A percentile compares a stretch with the other conserved stretches of the same genome.
These are phyloP conservation scores for Didymella pinodella DNA, from an alignment of 2,329 filamentous ascomycete genomes.

Conservation along the genomic window DNA sequence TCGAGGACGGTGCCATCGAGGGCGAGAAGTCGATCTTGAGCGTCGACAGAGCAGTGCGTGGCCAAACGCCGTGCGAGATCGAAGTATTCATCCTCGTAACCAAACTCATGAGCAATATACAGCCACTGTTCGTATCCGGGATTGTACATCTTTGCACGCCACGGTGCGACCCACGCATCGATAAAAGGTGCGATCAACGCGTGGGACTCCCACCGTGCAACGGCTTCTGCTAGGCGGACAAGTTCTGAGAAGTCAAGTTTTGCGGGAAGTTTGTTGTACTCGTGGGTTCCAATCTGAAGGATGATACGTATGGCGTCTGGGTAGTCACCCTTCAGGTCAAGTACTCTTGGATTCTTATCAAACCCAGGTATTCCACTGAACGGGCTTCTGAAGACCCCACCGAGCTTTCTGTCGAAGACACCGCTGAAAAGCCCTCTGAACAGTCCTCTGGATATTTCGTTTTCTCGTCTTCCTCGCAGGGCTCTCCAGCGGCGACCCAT, in stretches of 20 bases:
- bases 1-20: not conserved
- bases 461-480: not conserved
- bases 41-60: constrained; percentile 2
- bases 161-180: constrained; percentile 23
- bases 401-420: not conserved
- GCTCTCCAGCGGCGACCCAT: constrained; percentile 18
- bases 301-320: constrained; percentile 41
- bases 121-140: constrained; percentile 37
- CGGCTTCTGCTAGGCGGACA: constrained; percentile 37
- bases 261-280: constrained; percentile 36
- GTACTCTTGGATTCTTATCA: constrained; percentile 10
- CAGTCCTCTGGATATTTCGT: not conserved
- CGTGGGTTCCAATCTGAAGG: constrained; percentile 44
- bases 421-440: not conserved
- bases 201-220: constrained; percentile 39
- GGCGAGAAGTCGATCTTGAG: constrained; percentile 3
- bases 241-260: constrained; percentile 34
- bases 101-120: constrained; percentile 38
- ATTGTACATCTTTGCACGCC: constrained; percentile 9
- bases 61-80: constrained; percentile 18
- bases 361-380: not conserved
- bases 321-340: constrained; percentile 44
- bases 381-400: not conserved
- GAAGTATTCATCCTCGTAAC: constrained; percentile 29
- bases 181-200: constrained; percentile 23